Base-by-base conservation (phyloP, 2,329 filamentous ascomycete species). In the Aspergillus niger region DNA sequence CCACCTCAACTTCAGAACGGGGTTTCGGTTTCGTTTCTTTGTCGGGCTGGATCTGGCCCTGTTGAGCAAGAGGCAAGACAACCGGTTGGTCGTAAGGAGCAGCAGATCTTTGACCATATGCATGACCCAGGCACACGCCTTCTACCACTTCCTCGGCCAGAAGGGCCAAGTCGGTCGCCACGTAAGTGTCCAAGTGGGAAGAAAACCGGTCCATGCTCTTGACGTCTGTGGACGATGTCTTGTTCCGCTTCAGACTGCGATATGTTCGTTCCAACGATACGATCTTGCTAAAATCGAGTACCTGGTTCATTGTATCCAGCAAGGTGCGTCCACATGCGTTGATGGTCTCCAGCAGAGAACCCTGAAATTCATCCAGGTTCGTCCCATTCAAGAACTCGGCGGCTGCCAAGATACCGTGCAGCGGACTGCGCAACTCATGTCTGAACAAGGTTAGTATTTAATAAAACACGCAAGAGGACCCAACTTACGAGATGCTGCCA, bases 81-180 rank as follows among this genome's bases (percentile, higher is more conserved):
- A 70, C 65, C 0, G 70, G 66, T 28, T 71, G 63, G 20, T 70
- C 70, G 15, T 66, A 69, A 1, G 66, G 61, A 1, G 67, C 64
- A 8, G 61, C 67, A 1, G 71, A 72, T n/a, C 62, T 69, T 36
- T 76, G 72, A 13, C 74, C 73, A 38, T 76, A 79, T 1, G 70
- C 68, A 65, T 85, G 81, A 0, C 83, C 83, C 36, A 78, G 75
- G 65, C 76, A 82, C 4, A 85, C 82, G 1, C 83, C 83, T 59
- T 86, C 83, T 5, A 83, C 78, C 0, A 83, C 83, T 63, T 85
- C 83, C 67, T 85, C 83, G 0, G 81, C 77, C 10, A 84, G 64
- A 2, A 79, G 71, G 15, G 79, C 77, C 0, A 84, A 68, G 59
- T 83, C 78, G 0, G 80, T 74, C 7, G 68, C 67, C 4, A 75